Conservation (phyloP, 208 protist species). For the Leishmania major region DNA sequence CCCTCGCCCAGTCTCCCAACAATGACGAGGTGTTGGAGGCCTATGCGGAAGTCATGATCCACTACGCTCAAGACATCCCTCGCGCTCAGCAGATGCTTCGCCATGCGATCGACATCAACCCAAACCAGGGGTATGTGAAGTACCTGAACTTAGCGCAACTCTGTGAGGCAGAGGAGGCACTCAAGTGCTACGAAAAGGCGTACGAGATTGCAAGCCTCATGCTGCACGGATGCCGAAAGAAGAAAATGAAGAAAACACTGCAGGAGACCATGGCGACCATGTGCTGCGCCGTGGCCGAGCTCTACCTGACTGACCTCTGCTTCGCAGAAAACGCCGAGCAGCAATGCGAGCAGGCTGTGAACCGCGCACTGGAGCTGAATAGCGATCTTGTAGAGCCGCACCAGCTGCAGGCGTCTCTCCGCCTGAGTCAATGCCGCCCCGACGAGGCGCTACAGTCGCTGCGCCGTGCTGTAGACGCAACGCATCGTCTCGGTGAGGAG, state of each 20-base stretch:
- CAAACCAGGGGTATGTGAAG: conserved; percentile 85
- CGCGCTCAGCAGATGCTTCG: conserved; percentile 84
- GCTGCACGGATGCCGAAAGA: conserved; percentile 57
- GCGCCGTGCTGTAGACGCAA: conserved; percentile 75
- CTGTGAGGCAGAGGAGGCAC: conserved; percentile 69
- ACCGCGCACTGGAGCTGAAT: conserved; percentile 51
- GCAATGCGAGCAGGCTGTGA: conserved; percentile 75
- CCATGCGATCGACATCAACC: conserved; percentile 85
- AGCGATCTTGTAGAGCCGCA: conserved; percentile 79
- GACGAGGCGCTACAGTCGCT: conserved; percentile 71
- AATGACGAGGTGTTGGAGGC: conserved; percentile 91
- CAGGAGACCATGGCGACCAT: conserved; percentile 82
- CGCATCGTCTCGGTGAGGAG: conserved; percentile 81
- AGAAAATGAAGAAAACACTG: conserved; percentile 52
- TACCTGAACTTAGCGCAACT: conserved; percentile 93
- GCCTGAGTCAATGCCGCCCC: conserved; percentile 76
- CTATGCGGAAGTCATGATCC: conserved; percentile 92
- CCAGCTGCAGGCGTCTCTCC: conserved; percentile 81
- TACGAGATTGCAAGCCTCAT: conserved; percentile 66
- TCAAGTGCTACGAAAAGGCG: conserved; percentile 84
- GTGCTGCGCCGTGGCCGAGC: conserved; percentile 89
- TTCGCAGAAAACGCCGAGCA: conserved; percentile 80
- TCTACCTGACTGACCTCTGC: conserved; percentile 92
- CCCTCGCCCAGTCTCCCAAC: conserved; percentile 70
- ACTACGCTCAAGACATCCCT: conserved; percentile 66